Percentiles rank a stretch among this genome's conserved stretches.
These are phyloP conservation scores for Crithidia acanthocephali DNA, from an alignment of 208 protist species.

Conservation along the genomic window DNA sequence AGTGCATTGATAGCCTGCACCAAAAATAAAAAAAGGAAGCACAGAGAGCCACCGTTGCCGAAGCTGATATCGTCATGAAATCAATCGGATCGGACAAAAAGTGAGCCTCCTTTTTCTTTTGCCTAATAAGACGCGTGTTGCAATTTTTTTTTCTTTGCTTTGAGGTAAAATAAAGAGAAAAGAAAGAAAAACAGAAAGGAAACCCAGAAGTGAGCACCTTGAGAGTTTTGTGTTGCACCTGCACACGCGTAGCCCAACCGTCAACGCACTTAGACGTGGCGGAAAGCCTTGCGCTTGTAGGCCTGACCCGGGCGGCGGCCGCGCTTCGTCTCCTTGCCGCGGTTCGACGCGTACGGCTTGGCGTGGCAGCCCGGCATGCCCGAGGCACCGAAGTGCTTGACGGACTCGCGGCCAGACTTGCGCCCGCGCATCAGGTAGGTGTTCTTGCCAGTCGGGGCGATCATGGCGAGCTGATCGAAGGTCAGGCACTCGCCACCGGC, in stretches of 20 bases:
- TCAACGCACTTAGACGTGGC: conserved; percentile 57
- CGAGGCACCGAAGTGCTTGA: conserved; percentile 99
- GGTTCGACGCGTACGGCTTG: conserved; percentile 89
- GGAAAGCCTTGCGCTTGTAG: conserved; percentile 82
- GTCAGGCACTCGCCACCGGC: conserved; percentile 99
- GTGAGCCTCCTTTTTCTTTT: neutral
- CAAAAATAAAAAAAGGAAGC: too few species aligned
- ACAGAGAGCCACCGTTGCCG: too few species aligned
- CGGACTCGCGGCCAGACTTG: conserved; percentile 94
- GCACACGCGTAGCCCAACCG: neutral
- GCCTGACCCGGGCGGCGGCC: conserved; percentile 93
- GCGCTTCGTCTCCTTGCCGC: conserved; percentile 94
- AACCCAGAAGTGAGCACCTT: conserved; percentile 1
- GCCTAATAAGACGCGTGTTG: neutral
- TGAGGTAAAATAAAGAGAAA: conserved; percentile 19
- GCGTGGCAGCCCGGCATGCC: conserved; percentile 93
- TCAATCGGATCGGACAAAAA: too few species aligned
- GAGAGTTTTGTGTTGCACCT: conserved; percentile 12
- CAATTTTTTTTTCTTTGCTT: neutral
- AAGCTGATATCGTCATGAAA: too few species aligned
- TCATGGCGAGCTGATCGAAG: conserved; percentile 98
- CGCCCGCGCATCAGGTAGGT: conserved; percentile 98
- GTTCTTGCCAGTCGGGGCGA: conserved; percentile 97
- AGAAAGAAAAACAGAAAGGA: conserved; percentile 12
- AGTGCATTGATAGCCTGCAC: too few species aligned